These are phyloP conservation scores for Sisymbrium irio DNA, from an alignment of 345 rosid genomes.

Conservation along the genomic window DNA sequence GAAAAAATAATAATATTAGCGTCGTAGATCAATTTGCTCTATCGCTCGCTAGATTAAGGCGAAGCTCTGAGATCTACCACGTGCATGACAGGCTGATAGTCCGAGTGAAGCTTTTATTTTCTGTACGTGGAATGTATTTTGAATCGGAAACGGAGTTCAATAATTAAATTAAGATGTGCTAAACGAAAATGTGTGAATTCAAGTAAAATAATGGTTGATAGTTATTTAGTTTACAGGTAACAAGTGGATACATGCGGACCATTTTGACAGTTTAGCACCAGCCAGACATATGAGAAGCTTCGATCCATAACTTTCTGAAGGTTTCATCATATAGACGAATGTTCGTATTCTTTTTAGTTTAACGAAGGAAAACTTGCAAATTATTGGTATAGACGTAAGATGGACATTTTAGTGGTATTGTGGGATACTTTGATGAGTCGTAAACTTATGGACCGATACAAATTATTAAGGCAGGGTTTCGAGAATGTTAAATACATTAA, in stretches of 20 bases:
- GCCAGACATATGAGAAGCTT: conserved; percentile 19
- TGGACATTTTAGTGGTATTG: background rate
- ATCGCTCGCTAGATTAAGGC: conserved; percentile 4
- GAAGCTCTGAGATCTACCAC: conserved; percentile 22
- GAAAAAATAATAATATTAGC: background rate
- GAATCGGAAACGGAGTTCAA: background rate
- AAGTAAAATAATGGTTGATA: conserved; percentile 1
- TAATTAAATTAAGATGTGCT: background rate
- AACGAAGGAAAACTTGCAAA: background rate
- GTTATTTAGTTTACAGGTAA: background rate
- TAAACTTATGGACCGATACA: background rate
- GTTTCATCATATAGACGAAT: background rate
- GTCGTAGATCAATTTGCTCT: background rate
- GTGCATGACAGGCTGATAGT: conserved; percentile 26
- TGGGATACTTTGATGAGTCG: background rate
- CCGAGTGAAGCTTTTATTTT: conserved; percentile 1
- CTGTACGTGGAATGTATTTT: background rate
- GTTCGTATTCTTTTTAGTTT: background rate
- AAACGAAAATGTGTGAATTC: background rate
- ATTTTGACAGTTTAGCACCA: conserved; percentile 16
- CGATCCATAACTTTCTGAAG: conserved; percentile 9
- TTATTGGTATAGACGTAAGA: too few relatives aligned
- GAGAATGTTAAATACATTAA: background rate
- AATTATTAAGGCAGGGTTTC: background rate
- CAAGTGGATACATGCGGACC: conserved; percentile 18